Evolutionary conservation across 73 alveolate genomes (phyloP).

Genomic region (Effrenium voratum): DNA sequence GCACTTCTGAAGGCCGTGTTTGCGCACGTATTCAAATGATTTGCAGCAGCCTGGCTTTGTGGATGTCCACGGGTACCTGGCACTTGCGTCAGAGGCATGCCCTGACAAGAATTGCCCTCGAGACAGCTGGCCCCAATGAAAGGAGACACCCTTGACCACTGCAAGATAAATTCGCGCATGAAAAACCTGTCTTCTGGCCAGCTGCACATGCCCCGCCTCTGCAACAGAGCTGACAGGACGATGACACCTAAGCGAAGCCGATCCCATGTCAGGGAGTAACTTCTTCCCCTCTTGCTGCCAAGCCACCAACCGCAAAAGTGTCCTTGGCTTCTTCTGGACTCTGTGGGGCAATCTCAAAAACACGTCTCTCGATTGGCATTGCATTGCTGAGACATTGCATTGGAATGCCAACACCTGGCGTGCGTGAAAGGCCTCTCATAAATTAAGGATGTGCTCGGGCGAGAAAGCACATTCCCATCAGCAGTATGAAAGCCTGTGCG

Average conservation of each 20-base stretch:
- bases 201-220: slow-evolving; percentile 22
- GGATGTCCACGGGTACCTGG: slow-evolving; percentile 86
- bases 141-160: background rate
- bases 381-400: too few species aligned
- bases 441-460: too few species aligned
- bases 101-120: too few species aligned
- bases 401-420: too few species aligned
- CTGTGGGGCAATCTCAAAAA: too few species aligned
- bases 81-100: too few species aligned
- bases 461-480: too few species aligned
- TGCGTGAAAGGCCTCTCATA: too few species aligned
- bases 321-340: too few species aligned
- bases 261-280: background rate
- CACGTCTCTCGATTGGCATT: too few species aligned
- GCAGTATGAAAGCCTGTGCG: too few species aligned
- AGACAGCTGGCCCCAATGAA: background rate
- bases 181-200: background rate
- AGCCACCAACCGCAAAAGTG: background rate
- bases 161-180: background rate
- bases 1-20: slow-evolving; percentile 64
- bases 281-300: too few species aligned
- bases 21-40: slow-evolving; percentile 80
- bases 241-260: slow-evolving; percentile 32
- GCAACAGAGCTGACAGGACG: slow-evolving; percentile 70
- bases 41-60: slow-evolving; percentile 90